Evolutionary conservation across 1,139 yeast species (phyloP), one percentile per base, ranked within the genome.

Genomic region (Wickerhamiella infanticola): DNA sequence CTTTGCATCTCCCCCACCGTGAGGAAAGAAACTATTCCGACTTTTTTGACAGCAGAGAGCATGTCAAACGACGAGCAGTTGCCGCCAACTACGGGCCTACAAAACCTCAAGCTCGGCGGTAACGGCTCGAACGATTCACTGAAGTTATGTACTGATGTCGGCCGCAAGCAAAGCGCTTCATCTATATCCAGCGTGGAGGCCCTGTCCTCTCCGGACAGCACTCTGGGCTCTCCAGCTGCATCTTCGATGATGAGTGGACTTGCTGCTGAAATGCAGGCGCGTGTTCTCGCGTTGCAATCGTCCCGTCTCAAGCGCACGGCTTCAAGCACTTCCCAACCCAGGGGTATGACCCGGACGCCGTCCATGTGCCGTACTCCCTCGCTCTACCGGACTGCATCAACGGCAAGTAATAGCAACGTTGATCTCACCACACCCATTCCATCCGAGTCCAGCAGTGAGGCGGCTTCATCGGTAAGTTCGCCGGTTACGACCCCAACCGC

Each of bases 191-290:
- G 36, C 18, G 26, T 35, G 18, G 26, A 23, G 24, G 5, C 40
- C 35, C 7, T 11, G 9, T 29, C 33, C 33, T 29, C 33, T 13
- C 13, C 13, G n/a, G 23, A 35, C 24, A 13, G 26, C 35, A 24
- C 44, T 6, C 7, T 44, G 23, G 36, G 38, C 36, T 37, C 46
- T 31, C 51, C 51, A 6, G 47, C 45, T 23, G 49, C 49, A 2
- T 27, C 44, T 13, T 47, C 49, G 24, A 38, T 47, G 8, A 47
- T 45, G 43, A 51, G 51, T 23, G 57, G 55, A 48, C 64, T 67
- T 46, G 79, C 60, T 2, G 77, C 83, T 11, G 84, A 78, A 52
- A 71, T 81, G 46, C 90, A 81, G 61, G 93, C 90, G 1, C 67
- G 85, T 52, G 68, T 82, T 43, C 64, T 79, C 62, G 88, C 88